Conservation (phyloP, 495 filamentous ascomycete genomes). For the Penicillium macrosclerotiorum region DNA sequence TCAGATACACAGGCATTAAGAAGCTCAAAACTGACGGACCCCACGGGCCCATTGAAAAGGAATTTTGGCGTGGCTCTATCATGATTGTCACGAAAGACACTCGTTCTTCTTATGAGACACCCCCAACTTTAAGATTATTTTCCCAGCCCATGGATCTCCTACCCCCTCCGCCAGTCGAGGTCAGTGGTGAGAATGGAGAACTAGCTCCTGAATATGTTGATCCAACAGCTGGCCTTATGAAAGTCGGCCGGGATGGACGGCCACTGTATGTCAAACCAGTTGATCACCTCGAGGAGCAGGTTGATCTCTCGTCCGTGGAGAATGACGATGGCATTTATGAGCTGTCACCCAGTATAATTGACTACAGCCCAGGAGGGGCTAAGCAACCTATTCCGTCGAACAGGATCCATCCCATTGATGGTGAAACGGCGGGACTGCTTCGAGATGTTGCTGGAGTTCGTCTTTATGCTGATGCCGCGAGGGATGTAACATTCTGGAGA, state of each 20-base stretch:
- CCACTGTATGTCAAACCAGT: slow-evolving; percentile 82
- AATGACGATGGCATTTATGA: slow-evolving; percentile 82
- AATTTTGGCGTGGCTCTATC: slow-evolving; percentile 88
- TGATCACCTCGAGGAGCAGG: slow-evolving; percentile 70
- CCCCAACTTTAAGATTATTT: slow-evolving; percentile 78
- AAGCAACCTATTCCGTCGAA: slow-evolving; percentile 43
- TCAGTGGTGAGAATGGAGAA: slow-evolving; percentile 58
- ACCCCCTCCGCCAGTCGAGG: slow-evolving; percentile 71
- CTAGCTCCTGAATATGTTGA: slow-evolving; percentile 82
- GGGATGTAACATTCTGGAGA: slow-evolving; percentile 92
- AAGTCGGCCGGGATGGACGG: slow-evolving; percentile 74
- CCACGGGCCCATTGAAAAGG: slow-evolving; percentile 50
- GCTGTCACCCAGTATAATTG: slow-evolving; percentile 42
- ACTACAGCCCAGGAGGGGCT: slow-evolving; percentile 36
- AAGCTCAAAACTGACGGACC: slow-evolving; percentile 35
- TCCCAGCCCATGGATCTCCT: slow-evolving; percentile 80
- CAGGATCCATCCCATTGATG: slow-evolving; percentile 51
- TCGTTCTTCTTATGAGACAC: slow-evolving; percentile 74
- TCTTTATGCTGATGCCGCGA: slow-evolving; percentile 78
- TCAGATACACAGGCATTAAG: slow-evolving; percentile 82
- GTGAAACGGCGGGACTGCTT: slow-evolving; percentile 71
- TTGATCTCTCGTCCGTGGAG: slow-evolving; percentile 72
- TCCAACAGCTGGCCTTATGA: slow-evolving; percentile 81
- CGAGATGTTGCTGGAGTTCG: slow-evolving; percentile 78
- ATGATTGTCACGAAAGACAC: slow-evolving; percentile 91